Base-by-base conservation (phyloP, 345 rosid species). In the Rhodamnia argentea region DNA sequence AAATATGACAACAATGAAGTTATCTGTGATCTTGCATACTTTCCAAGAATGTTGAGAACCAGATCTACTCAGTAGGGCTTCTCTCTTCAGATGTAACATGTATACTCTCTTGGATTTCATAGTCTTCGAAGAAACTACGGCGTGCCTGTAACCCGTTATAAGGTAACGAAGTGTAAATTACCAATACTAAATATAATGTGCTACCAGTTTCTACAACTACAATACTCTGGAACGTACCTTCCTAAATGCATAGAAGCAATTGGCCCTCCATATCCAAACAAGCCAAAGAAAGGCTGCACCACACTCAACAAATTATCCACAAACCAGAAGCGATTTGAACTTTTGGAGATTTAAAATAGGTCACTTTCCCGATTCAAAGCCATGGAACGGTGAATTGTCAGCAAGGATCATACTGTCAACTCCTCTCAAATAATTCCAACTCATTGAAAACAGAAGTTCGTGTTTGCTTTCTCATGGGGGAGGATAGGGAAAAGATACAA, bases 181-280 rank as follows among this genome's bases (percentile, higher is more conserved):
- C 47, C 47, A 10, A 24, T 22, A 87, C 20, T 26, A 74, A 37
- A 85, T 75, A 27, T 51, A 8, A 57, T 78, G 60, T 82, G 15
- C 11, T 83, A 59, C 24, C 47, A 70, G 81, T 70, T 70, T 70
- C 81, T 70, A 70, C 76, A 75, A 57, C 15, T 62, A 84, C 13
- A 24, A 60, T 47, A 22, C 5, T 54, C 82, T 53, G 15, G 82
- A 29, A 40, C 62, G 27, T 89, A 92, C 94, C 94, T 90, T 64
- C 96, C 96, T 82, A 93, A 84, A 86, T 92, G 89, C 96, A 93
- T 93, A 50, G 93, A 88, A 44, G 96, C 94, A 74, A 92, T 85
- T 60, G 92, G 90, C 50, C 94, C 96, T 85, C 94, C 96, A 84
- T 89, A 92, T 88, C 96, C 96, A 87, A 92, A 93, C 93, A 92